phyloP scores from a whole-genome alignment of 352 stramenopile species.

The Thraustochytrium sp. region DNA sequence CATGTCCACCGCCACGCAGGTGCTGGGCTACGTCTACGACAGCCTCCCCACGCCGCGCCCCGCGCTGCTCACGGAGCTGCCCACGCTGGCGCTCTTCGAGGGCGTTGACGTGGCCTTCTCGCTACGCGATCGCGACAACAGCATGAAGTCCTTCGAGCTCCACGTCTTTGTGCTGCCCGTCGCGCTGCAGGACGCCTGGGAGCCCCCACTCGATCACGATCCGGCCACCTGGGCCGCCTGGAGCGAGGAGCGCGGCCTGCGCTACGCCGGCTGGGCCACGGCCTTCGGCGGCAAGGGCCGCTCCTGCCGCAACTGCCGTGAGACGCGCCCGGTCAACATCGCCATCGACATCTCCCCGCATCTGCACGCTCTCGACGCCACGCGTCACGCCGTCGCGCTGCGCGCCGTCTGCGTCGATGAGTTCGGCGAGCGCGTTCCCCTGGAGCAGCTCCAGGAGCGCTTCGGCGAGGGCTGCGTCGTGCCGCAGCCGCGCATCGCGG shows the following conservation, averaged over 20 bases:
- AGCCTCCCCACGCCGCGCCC: not conserved
- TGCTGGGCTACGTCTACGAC: conserved; percentile 31
- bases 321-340: not conserved
- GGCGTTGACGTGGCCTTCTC: not conserved
- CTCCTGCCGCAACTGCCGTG: not conserved
- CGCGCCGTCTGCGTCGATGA: not conserved
- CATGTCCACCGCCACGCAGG: not conserved
- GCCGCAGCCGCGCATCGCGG: not conserved
- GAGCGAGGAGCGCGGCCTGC: not conserved
- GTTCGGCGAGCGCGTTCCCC: not conserved
- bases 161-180: conserved; percentile 10
- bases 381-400: not conserved
- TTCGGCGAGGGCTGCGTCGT: not conserved
- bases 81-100: conserved; percentile 11
- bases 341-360: not conserved
- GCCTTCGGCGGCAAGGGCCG: not conserved
- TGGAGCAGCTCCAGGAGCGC: not conserved
- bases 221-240: not conserved
- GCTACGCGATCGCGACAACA: not conserved
- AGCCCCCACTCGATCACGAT: not conserved
- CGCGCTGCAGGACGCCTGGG: not conserved
- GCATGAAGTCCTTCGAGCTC: not conserved
- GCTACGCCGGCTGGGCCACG: not conserved
- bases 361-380: not conserved
- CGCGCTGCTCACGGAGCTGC: conserved; percentile 2